A percentile compares a stretch with the other conserved stretches of the same genome.
Evolutionary conservation across 345 rosid genomes (phyloP).

Genomic region (Citrus inodora): DNA sequence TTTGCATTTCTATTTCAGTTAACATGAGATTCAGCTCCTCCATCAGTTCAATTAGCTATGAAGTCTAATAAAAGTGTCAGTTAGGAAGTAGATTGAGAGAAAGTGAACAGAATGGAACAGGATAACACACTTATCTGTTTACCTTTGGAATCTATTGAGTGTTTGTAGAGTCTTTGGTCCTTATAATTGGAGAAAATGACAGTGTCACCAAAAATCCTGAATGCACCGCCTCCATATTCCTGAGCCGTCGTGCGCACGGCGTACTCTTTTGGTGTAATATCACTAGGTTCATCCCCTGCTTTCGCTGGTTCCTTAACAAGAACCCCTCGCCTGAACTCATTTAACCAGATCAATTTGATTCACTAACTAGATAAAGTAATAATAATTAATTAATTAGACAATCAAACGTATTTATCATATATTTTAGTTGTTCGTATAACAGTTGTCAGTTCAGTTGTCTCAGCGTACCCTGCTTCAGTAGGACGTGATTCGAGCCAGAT

Average conservation of each 20-base stretch:
- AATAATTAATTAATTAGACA: no score
- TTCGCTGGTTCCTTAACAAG: conserved; percentile 56
- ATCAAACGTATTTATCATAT: no score
- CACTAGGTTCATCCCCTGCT: conserved; percentile 52
- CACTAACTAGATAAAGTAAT: background rate
- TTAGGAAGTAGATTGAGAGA: background rate
- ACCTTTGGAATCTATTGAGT: conserved; percentile 45
- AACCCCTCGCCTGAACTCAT: conserved; percentile 54
- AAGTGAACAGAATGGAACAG: background rate
- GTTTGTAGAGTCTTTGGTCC: conserved; percentile 84
- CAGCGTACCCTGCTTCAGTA: conserved; percentile 62
- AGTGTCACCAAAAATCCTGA: conserved; percentile 45
- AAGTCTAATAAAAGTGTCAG: background rate
- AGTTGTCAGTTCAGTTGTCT: no score
- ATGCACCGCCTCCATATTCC: conserved; percentile 98
- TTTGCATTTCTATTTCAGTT: background rate
- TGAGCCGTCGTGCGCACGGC: conserved; percentile 75
- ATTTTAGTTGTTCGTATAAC: no score
- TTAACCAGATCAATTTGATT: background rate
- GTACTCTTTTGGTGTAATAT: conserved; percentile 81
- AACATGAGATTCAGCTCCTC: background rate
- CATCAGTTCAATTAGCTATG: background rate
- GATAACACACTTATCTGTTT: background rate
- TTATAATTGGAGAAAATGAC: conserved; percentile 81
- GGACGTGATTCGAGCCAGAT: conserved; percentile 89